Base-by-base conservation (phyloP, 2,329 filamentous ascomycete genomes). In the Monosporascus sp. region DNA sequence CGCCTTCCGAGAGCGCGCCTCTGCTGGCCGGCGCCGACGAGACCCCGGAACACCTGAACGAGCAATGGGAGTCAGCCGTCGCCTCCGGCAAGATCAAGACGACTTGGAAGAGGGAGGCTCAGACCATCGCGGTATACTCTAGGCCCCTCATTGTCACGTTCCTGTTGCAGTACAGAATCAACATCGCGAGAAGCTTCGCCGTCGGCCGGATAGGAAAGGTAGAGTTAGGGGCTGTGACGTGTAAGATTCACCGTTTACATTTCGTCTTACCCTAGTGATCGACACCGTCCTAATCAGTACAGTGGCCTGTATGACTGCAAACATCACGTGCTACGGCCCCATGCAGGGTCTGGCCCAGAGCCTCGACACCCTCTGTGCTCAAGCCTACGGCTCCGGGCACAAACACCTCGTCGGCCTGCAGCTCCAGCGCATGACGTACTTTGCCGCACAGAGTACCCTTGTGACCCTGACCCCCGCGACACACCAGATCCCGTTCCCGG, bases 401-500 rank as follows among this genome's bases (percentile, higher is more conserved):
- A 95, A 88, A 66, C 88, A 92, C 60, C 81, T 97, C 5, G 93
- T 97, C 54, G 93, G 89, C 2, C 70, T 94, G 52, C 89, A 94
- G 63, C 76, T 91, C 57, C 88, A 94, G 69, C 78, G 89, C 48
- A 93, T 93, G 88, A 75, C 87, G 1, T 88, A 80, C 64, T 93
- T 95, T 1, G 93, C 93, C 0, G 92, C 94, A 0, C 92, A 99
- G 70, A 92, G 88, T 37, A 85, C 97, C 15, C 75, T 97, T 2
- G 82, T 87, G 22, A 94, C 88, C 0, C 76, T 96, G 46, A 84
- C 87, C 0, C 83, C 85, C 9, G 83, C 96, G 24, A 90, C 89
- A 0, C 97, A 91, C 74, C 90, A 96, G 69, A 85, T 97, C 48
- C 91, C 93, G 0, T 97, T 97, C 73, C 89, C 93, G 0, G 82